A percentile compares a stretch with the other conserved stretches of the same genome.
These are phyloP conservation scores for Fulvia fulva DNA, from an alignment of 2,329 filamentous ascomycete species.

Conservation along the genomic window DNA sequence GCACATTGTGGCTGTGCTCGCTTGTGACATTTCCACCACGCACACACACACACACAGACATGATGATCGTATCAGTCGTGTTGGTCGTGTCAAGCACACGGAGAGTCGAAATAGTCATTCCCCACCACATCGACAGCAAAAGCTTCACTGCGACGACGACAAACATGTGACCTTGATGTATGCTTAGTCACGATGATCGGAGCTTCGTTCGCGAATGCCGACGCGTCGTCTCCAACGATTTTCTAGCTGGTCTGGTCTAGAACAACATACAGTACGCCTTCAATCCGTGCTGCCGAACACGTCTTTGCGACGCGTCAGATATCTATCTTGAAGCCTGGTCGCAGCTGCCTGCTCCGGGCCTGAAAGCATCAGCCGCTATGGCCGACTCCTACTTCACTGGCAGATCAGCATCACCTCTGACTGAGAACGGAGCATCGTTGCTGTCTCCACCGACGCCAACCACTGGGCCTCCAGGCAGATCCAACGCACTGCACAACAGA, in stretches of 20 bases:
- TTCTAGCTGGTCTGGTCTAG: background rate
- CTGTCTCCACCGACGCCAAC: constrained; percentile 19
- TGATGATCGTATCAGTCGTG: background rate
- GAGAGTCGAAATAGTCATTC: too few relatives aligned
- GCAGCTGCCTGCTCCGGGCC: background rate
- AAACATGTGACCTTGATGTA: too few relatives aligned
- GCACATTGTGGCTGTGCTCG: background rate
- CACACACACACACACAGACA: too few relatives aligned
- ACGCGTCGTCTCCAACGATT: background rate
- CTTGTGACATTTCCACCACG: background rate
- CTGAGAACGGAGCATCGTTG: constrained; percentile 2
- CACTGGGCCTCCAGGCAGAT: constrained; percentile 31
- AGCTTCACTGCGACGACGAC: too few relatives aligned
- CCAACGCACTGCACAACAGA: constrained; percentile 72
- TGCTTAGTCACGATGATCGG: too few relatives aligned
- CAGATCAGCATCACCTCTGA: constrained; percentile 18
- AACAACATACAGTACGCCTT: background rate
- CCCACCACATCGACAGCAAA: too few relatives aligned
- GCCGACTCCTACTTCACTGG: constrained; percentile 25
- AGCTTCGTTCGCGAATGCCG: too few relatives aligned
- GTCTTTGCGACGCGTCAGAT: background rate
- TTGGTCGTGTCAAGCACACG: background rate
- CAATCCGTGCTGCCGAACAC: background rate
- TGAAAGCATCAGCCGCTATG: constrained; percentile 11
- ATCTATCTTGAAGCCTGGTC: background rate